phyloP scores from a whole-genome alignment of 345 rosid species.

The Conringia planisiliqua region DNA sequence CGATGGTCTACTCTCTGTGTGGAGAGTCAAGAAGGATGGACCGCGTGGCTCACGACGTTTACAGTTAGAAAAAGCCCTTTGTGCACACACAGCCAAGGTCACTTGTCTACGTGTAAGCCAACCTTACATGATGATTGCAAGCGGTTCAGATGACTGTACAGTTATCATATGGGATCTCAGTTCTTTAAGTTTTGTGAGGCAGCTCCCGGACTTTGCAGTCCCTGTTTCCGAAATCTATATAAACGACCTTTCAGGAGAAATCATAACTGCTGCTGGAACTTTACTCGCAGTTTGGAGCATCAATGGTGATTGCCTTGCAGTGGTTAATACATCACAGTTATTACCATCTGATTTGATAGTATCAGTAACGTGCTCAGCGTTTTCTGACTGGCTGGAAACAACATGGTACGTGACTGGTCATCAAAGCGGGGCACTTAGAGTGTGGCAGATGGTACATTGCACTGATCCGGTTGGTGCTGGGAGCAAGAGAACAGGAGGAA shows the following conservation, averaged over 20 bases:
- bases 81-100: conserved; percentile 75
- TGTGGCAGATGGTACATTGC: conserved; percentile 90
- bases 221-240: conserved; percentile 84
- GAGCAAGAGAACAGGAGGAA: conserved; percentile 44
- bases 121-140: conserved; percentile 91
- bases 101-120: conserved; percentile 94
- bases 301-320: conserved; percentile 96
- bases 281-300: conserved; percentile 96
- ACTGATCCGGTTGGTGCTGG: conserved; percentile 48
- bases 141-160: conserved; percentile 92
- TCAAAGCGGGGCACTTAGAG: conserved; percentile 95
- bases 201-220: conserved; percentile 79
- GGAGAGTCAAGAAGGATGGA: conserved; percentile 73
- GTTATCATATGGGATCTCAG: conserved; percentile 97
- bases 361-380: conserved; percentile 76
- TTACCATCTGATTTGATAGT: conserved; percentile 89
- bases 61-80: conserved; percentile 72
- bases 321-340: conserved; percentile 78
- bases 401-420: conserved; percentile 97
- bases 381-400: conserved; percentile 90
- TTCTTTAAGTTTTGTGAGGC: conserved; percentile 73
- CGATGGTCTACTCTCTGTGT: conserved; percentile 78
- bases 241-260: conserved; percentile 89
- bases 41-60: conserved; percentile 54
- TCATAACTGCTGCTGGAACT: conserved; percentile 92